A percentile compares a stretch with the other conserved stretches of the same genome.
phyloP scores from a whole-genome alignment of 768 basidiomycete species.

The Suillus americanus region DNA sequence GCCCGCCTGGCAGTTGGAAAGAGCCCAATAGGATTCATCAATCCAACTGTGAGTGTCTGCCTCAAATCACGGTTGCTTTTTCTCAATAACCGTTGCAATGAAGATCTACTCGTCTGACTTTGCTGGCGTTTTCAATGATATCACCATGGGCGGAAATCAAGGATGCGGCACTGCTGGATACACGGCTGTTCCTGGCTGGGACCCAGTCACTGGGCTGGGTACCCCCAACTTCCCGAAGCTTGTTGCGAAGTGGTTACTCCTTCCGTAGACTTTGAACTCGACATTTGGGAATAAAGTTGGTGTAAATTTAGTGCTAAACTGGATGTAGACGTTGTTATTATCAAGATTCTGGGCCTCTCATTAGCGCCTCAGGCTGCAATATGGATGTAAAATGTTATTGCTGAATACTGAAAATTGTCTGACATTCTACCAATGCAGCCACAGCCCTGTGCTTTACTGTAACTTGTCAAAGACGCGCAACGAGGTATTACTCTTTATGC shows the following conservation, averaged over 20 bases:
- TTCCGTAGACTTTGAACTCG: slow-evolving; percentile 29
- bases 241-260: slow-evolving; percentile 38
- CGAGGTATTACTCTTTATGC: too few species aligned
- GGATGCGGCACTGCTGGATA: slow-evolving; percentile 40
- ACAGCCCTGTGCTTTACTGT: too few species aligned
- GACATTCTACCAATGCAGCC: not conserved
- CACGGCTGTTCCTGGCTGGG: slow-evolving; percentile 22
- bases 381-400: not conserved
- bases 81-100: not conserved
- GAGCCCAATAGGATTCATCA: slow-evolving; percentile 29
- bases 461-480: too few species aligned
- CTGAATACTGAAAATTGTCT: not conserved
- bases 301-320: not conserved
- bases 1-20: slow-evolving; percentile 27
- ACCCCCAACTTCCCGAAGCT: slow-evolving; percentile 51
- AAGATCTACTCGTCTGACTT: slow-evolving; percentile 46
- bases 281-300: not conserved
- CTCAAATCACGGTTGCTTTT: not conserved
- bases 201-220: slow-evolving; percentile 37
- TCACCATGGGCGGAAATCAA: slow-evolving; percentile 39
- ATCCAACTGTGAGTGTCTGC: slow-evolving; percentile 22
- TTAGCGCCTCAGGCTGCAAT: not conserved
- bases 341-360: not conserved
- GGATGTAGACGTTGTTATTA: not conserved
- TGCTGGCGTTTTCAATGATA: slow-evolving; percentile 42